phyloP scores from a whole-genome alignment of 169 alveolate species.

The Babesia ovis region DNA sequence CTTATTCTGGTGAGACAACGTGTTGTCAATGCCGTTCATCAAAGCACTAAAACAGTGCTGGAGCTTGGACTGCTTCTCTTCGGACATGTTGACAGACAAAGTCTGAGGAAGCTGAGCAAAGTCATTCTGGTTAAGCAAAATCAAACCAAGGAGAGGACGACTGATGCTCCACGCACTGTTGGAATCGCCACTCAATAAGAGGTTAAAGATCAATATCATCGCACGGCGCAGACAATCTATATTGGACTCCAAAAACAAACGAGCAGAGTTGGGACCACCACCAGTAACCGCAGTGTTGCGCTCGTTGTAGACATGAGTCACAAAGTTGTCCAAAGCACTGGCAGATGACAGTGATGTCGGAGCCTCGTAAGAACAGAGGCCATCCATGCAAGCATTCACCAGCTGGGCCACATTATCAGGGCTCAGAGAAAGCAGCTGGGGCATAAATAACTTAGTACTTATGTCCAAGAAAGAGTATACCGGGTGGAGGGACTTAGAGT shows the following conservation, averaged over 20 bases:
- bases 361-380: conserved; percentile 76
- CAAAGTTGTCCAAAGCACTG: conserved; percentile 75
- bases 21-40: conserved; percentile 66
- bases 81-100: conserved; percentile 74
- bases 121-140: conserved; percentile 79
- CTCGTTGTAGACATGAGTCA: conserved; percentile 72
- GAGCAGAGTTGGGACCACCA: conserved; percentile 52
- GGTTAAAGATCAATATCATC: conserved; percentile 63
- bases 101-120: conserved; percentile 79
- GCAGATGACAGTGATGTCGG: conserved; percentile 71
- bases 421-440: conserved; percentile 66
- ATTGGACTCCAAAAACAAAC: conserved; percentile 49
- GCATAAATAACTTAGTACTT: conserved; percentile 84
- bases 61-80: conserved; percentile 78
- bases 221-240: conserved; percentile 33
- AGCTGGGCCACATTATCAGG: conserved; percentile 70
- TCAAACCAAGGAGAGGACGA: conserved; percentile 88
- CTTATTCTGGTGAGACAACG: conserved; percentile 67
- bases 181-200: conserved; percentile 79
- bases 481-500: conserved; percentile 83
- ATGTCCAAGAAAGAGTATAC: conserved; percentile 86
- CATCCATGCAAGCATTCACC: conserved; percentile 72
- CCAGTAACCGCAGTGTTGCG: conserved; percentile 46
- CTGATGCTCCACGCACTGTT: conserved; percentile 88
- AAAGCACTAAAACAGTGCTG: conserved; percentile 54